phyloP scores from a whole-genome alignment of 208 protist genomes.

The Trypanosoma melophagium region DNA sequence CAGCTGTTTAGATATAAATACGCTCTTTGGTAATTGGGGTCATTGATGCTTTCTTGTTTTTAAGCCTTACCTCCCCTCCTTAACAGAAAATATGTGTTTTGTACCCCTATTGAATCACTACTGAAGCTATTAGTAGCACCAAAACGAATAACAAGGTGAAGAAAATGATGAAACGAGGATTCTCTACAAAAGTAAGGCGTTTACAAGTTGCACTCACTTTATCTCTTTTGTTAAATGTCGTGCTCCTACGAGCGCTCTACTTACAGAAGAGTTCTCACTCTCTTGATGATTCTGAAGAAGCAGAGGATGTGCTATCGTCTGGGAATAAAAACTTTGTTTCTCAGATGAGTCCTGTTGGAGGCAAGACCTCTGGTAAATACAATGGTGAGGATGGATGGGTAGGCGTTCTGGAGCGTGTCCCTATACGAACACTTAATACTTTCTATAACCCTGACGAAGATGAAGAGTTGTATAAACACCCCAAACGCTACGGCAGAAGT shows the following conservation, averaged over 20 bases:
- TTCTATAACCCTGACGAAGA: slow-evolving; percentile 27
- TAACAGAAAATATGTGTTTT: too few relatives aligned
- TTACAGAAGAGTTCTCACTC: background rate
- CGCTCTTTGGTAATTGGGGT: too few relatives aligned
- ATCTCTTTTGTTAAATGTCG: background rate
- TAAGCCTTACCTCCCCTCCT: too few relatives aligned
- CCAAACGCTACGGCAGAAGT: slow-evolving; percentile 14
- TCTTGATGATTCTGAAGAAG: background rate
- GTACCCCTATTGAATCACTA: too few relatives aligned
- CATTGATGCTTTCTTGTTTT: too few relatives aligned
- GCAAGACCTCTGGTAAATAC: background rate
- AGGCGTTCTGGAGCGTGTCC: background rate
- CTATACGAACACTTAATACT: slow-evolving; percentile 16
- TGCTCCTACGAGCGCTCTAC: background rate
- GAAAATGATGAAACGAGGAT: background rate
- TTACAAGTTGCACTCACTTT: background rate
- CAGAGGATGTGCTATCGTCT: background rate
- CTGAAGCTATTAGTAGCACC: background rate
- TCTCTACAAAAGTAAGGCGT: background rate
- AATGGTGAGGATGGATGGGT: slow-evolving; percentile 2
- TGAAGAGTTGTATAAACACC: background rate
- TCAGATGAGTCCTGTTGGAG: background rate
- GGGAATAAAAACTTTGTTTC: too few relatives aligned
- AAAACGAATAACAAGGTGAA: background rate
- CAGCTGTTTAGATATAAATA: too few relatives aligned